These are phyloP conservation scores for Colletotrichum echinochloae DNA, from an alignment of 2,329 filamentous ascomycete genomes.

Conservation along the genomic window DNA sequence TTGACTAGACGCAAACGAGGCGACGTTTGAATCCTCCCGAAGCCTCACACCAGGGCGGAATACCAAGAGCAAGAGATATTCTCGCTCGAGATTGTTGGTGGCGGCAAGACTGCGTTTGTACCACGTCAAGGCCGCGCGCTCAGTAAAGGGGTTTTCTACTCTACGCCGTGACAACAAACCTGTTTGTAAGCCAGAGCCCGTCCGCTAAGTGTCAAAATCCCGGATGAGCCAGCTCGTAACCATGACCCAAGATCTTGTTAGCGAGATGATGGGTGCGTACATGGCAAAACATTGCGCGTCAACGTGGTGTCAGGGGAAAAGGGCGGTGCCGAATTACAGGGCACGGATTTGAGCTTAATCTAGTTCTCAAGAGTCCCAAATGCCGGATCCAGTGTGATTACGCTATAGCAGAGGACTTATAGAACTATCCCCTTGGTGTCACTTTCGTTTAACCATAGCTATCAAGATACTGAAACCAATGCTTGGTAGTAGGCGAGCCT, in stretches of 20 bases:
- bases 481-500: background rate
- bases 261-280: background rate
- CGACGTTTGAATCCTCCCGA: background rate
- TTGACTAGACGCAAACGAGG: background rate
- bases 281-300: slow-evolving; percentile 2
- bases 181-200: slow-evolving; percentile 48
- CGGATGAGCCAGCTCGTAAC: slow-evolving; percentile 49
- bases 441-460: background rate
- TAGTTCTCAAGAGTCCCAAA: background rate
- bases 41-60: too few relatives aligned
- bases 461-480: background rate
- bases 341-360: background rate
- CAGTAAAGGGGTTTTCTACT: slow-evolving; percentile 51
- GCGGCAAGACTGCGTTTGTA: slow-evolving; percentile 47
- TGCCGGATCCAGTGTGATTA: background rate
- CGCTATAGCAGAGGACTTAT: background rate
- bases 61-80: slow-evolving; percentile 44
- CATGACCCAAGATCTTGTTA: slow-evolving; percentile 44
- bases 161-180: slow-evolving; percentile 50
- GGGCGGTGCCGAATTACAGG: slow-evolving; percentile 21
- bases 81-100: slow-evolving; percentile 43
- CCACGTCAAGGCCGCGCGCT: too few relatives aligned
- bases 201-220: slow-evolving; percentile 46
- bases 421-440: background rate
- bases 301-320: slow-evolving; percentile 12